Conservation (phyloP, 768 basidiomycete genomes). For the Hemileccinum impolitum region DNA sequence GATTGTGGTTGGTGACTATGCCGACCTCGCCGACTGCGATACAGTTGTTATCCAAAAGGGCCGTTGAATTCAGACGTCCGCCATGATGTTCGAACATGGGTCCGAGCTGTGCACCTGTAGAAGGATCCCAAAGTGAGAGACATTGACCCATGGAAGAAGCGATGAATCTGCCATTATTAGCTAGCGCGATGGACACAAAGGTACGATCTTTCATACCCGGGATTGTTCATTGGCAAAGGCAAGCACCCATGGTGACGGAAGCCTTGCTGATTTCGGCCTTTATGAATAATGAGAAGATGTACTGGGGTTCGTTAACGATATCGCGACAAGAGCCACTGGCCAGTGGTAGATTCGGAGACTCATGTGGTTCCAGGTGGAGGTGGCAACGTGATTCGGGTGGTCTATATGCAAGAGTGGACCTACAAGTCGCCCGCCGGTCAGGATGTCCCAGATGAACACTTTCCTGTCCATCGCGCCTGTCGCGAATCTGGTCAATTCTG, state of each 20-base stretch:
- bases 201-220: not conserved
- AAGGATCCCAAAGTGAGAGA: slow-evolving; percentile 8
- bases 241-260: not conserved
- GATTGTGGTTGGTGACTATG: not conserved
- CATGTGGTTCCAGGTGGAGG: not conserved
- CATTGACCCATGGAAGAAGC: not conserved
- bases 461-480: not conserved
- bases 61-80: not conserved
- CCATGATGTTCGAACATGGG: not conserved
- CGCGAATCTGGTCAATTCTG: slow-evolving; percentile 8
- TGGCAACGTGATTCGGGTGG: not conserved
- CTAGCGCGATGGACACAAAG: not conserved
- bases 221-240: not conserved
- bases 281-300: not conserved
- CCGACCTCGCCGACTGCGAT: slow-evolving; percentile 1
- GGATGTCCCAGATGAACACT: slow-evolving; percentile 6
- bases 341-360: slow-evolving; percentile 6
- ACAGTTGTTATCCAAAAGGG: slow-evolving; percentile 3
- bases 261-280: not conserved
- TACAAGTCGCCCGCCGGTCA: slow-evolving; percentile 1
- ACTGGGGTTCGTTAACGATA: not conserved
- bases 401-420: slow-evolving; percentile 7
- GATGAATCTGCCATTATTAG: not conserved
- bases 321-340: not conserved
- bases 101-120: slow-evolving; percentile 1